Evolutionary conservation across 257 asterid genomes (phyloP).

Genomic region (Fraxinus excelsior): DNA sequence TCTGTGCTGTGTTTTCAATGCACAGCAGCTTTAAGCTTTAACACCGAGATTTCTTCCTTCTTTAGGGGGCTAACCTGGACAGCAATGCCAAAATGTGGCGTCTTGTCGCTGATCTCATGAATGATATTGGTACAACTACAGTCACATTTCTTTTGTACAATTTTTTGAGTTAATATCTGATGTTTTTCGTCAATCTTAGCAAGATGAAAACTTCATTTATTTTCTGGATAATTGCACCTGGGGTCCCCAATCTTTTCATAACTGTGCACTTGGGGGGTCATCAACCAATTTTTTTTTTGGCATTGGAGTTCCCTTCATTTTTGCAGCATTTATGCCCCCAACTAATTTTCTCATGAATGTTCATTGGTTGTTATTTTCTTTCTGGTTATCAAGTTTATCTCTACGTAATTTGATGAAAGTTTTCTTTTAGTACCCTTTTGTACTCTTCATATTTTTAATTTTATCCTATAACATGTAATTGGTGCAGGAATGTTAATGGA

Average conservation of each 20-base stretch:
- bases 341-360: background rate
- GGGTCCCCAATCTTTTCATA: background rate
- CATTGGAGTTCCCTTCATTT: background rate
- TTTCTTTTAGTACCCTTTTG: background rate
- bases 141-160: background rate
- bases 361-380: background rate
- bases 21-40: slow-evolving; percentile 6
- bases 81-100: slow-evolving; percentile 99
- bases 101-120: slow-evolving; percentile 98
- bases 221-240: too few relatives aligned
- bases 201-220: too few relatives aligned
- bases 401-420: background rate
- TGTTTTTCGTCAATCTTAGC: background rate
- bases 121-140: slow-evolving; percentile 71
- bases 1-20: background rate
- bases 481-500: slow-evolving; percentile 98
- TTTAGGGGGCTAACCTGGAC: slow-evolving; percentile 90
- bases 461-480: slow-evolving; percentile 22
- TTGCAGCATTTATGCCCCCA: background rate
- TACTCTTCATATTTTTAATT: slow-evolving; percentile 5
- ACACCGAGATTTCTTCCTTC: slow-evolving; percentile 1
- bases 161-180: background rate
- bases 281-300: background rate
- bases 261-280: too few relatives aligned
- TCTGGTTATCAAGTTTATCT: background rate